A percentile compares a stretch with the other conserved stretches of the same genome.
phyloP scores from a whole-genome alignment of 345 rosid genomes.

The Capsella bursapastoris region DNA sequence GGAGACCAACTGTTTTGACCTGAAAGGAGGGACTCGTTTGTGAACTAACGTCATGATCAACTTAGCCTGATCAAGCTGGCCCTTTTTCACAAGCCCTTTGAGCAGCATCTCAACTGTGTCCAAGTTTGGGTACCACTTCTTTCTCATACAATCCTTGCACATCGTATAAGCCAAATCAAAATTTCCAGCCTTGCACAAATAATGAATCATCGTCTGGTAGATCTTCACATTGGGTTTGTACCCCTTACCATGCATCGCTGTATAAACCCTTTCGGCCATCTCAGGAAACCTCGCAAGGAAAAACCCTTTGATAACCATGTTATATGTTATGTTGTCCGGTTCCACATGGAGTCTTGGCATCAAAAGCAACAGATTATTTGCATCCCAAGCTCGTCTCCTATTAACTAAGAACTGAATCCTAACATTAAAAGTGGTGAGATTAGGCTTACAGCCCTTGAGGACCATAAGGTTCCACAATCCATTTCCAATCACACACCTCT shows the following conservation, averaged over 20 bases:
- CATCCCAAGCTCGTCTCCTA: conserved; percentile 67
- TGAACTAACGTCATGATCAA: conserved; percentile 51
- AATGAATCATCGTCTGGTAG: conserved; percentile 84
- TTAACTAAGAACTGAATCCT: conserved; percentile 75
- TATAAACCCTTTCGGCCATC: conserved; percentile 79
- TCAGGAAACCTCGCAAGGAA: conserved; percentile 66
- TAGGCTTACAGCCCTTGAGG: conserved; percentile 72
- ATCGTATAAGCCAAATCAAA: conserved; percentile 68
- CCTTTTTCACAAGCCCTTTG: conserved; percentile 56
- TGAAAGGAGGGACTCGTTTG: conserved; percentile 63
- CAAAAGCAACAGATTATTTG: conserved; percentile 63
- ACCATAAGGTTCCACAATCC: conserved; percentile 89
- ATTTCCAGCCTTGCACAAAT: conserved; percentile 64
- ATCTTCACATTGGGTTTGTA: conserved; percentile 65
- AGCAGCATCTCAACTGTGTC: conserved; percentile 62
- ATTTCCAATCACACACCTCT: conserved; percentile 60
- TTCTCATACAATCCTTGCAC: conserved; percentile 76
- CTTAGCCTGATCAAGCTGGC: conserved; percentile 58
- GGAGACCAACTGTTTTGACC: conserved; percentile 52
- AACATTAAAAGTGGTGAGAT: conserved; percentile 73
- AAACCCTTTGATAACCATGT: conserved; percentile 83
- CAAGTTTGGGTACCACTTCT: conserved; percentile 65
- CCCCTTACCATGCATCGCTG: conserved; percentile 58
- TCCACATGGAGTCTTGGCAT: conserved; percentile 61
- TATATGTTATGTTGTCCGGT: conserved; percentile 74